Base-by-base conservation (phyloP, 2,329 filamentous ascomycete species). In the Fusarium sp. region DNA sequence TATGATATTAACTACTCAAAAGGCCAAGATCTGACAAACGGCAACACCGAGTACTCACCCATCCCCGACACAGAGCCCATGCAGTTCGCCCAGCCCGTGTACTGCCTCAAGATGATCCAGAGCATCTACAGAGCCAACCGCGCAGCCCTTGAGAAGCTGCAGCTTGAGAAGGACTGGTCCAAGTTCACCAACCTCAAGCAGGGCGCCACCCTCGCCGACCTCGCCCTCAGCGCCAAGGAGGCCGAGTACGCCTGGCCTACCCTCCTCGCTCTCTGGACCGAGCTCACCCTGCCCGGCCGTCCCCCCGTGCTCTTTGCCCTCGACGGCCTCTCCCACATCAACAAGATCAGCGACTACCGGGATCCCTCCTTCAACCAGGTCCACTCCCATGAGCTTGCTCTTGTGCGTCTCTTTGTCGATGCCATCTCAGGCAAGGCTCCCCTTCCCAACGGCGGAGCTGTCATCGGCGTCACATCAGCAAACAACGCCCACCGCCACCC, bases 351-450 rank as follows among this genome's bases (percentile, higher is more conserved):
- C 72, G 90, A 89, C 52, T 99, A 98, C 86, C 90, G 92, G 74
- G 90, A 90, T 72, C 86, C 92, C 2, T 87, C 93, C 27, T 93
- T 90, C 78, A 89, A 94, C 72, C 87, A 87, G 16, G 93, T 99
- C 73, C 97, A 99, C 85, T 89, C 95, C 32, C 94, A 97, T 83
- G 93, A 98, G 79, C 88, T 99, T 34, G 87, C 90, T 27, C 87
- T 98, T 25, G 87, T 97, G 62, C 88, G 91, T 66, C 89, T 93
- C 75, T 97, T 97, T 83, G 83, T 93, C 70, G 91, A 93, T 61
- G 89, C 93, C 66, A 88, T 98, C 32, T 89, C 89, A 32, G 92
- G 93, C 67, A 84, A 83, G 80, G 84, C 82, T 35, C 75, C 77
- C 23, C 86, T 92, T 56, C 84, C 87, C 61, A 96, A 96, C 81